Evolutionary conservation across 306 rosid genomes (phyloP), one percentile per base, ranked within the genome.

Genomic region (Trifolium dubium): DNA sequence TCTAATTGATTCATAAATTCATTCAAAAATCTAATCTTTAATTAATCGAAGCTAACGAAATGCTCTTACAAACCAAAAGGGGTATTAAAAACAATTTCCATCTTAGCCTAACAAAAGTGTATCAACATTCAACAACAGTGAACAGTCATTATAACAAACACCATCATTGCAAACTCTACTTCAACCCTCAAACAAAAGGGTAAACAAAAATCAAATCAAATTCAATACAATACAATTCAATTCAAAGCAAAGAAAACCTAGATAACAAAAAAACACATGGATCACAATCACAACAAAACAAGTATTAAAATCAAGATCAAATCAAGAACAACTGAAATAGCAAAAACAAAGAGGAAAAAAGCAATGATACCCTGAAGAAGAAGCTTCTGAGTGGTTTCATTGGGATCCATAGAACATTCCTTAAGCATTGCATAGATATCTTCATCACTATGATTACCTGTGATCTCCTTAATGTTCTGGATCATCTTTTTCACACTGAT

Each of bases 391-490:
- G 88, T 10, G 37, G 99, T 92, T 81, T 94, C 99, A 69, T 94
- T 79, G 83, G 99, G 99, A 94, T 94, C 99, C 99, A 94, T 94
- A 69, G 89, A 83, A 79, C 97, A 94, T 63, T 94, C 99, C 80
- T 77, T 88, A 63, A 94, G 99, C 97, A 92, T 92, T 88, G 97
- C 90, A 83, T 92, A 84, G 80, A 92, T 87, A 69, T 94, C 99
- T 23, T 89, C 96, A 28, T 92, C 95, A 82, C 88, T 89, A 73
- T 92, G 95, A 80, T 88, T 87, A 9, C 84, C 95, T 17, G 95
- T 69, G 88, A 94, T 89, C 95, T 94, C 99, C 76, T 87, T 87
- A 17, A 94, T 86, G 83, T 81, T 83, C 86, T 86, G 89, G 92
- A 94, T 88, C 95, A 72, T 83, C 84, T 79, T 88, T 89, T 76